Base-by-base conservation (phyloP, 2,329 filamentous ascomycete species). In the Arthrobotrys pseudoclavata region DNA sequence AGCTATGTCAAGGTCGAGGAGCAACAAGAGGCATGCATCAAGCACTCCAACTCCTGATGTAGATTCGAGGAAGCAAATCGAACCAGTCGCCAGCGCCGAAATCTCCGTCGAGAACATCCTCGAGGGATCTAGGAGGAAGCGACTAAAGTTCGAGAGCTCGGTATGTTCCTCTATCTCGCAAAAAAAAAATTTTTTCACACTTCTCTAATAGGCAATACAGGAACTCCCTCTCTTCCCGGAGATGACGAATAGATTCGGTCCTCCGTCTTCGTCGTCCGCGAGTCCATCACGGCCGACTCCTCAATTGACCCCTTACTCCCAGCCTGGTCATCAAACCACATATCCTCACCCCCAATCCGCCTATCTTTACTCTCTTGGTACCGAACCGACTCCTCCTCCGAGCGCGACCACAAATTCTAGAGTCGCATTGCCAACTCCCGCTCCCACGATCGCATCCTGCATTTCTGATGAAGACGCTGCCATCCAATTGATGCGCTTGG, bases 31-130 rank as follows among this genome's bases (percentile, higher is more conserved):
- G 22, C 68, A 72, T 60, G 53, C 42, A 34, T 78, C 75, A 13
- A 69, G 53, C 13, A 72, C 75, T 7, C 75, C 75, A 5, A 45
- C 68, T 24, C 62, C 68, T 63, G 63, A 67, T 24, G 26, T 57
- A 18, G 70, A 78, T 18, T 20, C 45, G 18, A 63, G 66, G 60
- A 72, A 69, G 26, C 61, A 64, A 53, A 89, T 80, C 94, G 93
- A 69, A 87, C 91, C 80, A 91, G 91, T 75, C 91, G 92, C 82
- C 92, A 92, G 83, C 83, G 97, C 96, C 15, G 96, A 99, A 81
- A 99, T 99, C 83, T 98, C 95, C 83, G 89, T 97, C 81, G 94
- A 97, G 81, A 99, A 99, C 83, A 98, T 99, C 84, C 92, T 99
- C 79, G 95, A 98, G 85, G 96, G 96, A 83, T 94, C 95, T 80